Evolutionary conservation across 2,329 filamentous ascomycete species (phyloP).

Genomic region (Didymellaceae sp.): DNA sequence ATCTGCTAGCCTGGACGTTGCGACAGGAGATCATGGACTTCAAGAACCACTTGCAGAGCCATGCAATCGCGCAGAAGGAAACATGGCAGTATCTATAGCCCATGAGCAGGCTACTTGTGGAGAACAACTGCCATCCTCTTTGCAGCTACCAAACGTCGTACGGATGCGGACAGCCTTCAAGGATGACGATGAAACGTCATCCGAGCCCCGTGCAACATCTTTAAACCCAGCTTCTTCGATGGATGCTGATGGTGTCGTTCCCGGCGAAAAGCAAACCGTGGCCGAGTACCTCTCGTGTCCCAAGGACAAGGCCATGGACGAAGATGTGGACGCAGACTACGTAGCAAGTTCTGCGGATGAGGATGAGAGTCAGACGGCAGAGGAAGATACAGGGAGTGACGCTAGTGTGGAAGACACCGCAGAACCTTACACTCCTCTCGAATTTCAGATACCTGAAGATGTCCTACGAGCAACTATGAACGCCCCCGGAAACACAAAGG

Average conservation of each 20-base stretch:
- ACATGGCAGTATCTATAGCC: too few species aligned
- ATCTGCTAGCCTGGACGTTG: neutral
- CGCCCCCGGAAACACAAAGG: conserved; percentile 38
- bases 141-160: too few species aligned
- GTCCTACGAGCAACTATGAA: conserved; percentile 36
- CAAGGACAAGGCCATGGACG: neutral
- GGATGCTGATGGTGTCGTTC: neutral
- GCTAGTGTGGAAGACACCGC: conserved; percentile 18
- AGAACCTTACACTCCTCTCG: conserved; percentile 32
- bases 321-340: conserved; percentile 1
- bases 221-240: too few species aligned
- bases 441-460: conserved; percentile 43
- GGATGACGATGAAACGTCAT: neutral
- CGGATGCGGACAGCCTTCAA: neutral
- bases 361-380: neutral
- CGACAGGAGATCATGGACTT: neutral
- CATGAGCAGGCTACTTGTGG: too few species aligned
- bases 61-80: too few species aligned
- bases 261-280: neutral
- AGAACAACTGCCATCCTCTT: too few species aligned
- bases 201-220: neutral
- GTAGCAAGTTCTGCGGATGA: neutral
- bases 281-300: neutral
- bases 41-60: neutral
- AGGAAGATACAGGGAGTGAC: conserved; percentile 3